These are phyloP conservation scores for Lonicera japonica DNA, from an alignment of 129 eudicot genomes.

Conservation along the genomic window DNA sequence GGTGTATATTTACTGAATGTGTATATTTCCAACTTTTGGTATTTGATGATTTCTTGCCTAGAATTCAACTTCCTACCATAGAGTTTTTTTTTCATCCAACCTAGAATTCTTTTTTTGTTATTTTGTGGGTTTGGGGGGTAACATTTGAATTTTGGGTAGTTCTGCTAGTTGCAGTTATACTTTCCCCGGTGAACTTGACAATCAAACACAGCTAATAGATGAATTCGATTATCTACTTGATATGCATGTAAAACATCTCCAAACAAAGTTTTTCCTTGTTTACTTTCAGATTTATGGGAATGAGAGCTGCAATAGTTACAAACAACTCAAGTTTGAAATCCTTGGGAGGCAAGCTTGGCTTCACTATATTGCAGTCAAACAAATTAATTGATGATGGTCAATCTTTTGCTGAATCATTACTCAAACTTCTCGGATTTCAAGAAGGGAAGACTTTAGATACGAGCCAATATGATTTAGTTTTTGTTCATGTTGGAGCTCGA, in stretches of 20 bases:
- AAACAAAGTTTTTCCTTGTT: constrained; percentile 7
- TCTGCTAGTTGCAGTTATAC: too few species aligned
- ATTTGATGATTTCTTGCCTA: too few species aligned
- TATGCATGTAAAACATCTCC: too few species aligned
- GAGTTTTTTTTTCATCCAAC: too few species aligned
- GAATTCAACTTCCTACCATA: too few species aligned
- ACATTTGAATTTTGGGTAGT: too few species aligned
- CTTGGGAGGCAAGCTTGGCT: constrained; percentile 55
- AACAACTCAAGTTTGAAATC: constrained; percentile 38
- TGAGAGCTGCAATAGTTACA: constrained; percentile 70
- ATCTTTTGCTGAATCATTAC: constrained; percentile 20
- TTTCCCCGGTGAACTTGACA: too few species aligned
- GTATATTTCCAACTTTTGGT: too few species aligned
- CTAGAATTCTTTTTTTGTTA: too few species aligned
- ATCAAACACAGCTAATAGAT: neutral
- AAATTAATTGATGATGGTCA: constrained; percentile 23
- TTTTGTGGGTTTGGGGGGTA: too few species aligned
- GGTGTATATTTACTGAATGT: too few species aligned
- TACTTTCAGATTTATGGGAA: constrained; percentile 82
- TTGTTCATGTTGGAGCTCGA: constrained; percentile 49
- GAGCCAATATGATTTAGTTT: constrained; percentile 59
- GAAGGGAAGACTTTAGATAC: constrained; percentile 54
- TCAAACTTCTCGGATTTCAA: constrained; percentile 73
- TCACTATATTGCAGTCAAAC: constrained; percentile 39
- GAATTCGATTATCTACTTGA: too few species aligned